A percentile compares a stretch with the other conserved stretches of the same genome.
phyloP scores from a whole-genome alignment of 1,139 yeast genomes.

The Debaryomycetaceae sp. region DNA sequence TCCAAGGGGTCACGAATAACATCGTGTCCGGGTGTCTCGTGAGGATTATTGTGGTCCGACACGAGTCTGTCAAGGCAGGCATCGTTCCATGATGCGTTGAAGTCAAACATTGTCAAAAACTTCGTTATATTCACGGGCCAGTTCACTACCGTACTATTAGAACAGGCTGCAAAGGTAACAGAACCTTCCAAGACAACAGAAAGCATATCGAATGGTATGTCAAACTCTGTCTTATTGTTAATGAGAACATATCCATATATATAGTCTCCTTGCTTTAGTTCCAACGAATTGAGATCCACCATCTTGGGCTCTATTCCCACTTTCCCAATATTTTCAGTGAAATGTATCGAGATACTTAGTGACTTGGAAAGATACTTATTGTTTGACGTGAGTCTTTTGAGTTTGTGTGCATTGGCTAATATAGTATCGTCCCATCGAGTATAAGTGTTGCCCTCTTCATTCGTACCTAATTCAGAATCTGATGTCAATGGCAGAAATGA shows the following conservation, averaged over 20 bases:
- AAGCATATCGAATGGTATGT: constrained; percentile 40
- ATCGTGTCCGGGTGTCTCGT: constrained; percentile 20
- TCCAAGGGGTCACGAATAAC: constrained; percentile 28
- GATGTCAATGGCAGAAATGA: background rate
- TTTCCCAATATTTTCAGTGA: constrained; percentile 35
- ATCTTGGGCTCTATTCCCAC: constrained; percentile 23
- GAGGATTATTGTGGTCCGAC: constrained; percentile 19
- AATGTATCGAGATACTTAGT: constrained; percentile 25
- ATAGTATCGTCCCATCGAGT: constrained; percentile 34
- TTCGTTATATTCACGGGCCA: constrained; percentile 17
- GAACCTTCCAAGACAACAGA: constrained; percentile 41
- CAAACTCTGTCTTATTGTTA: constrained; percentile 20
- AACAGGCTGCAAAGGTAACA: constrained; percentile 19
- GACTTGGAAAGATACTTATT: constrained; percentile 25
- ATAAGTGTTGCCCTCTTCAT: constrained; percentile 2
- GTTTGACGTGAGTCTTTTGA: constrained; percentile 30
- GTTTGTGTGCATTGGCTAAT: constrained; percentile 35
- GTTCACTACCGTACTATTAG: constrained; percentile 8
- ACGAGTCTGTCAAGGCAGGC: constrained; percentile 30
- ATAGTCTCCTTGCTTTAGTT: constrained; percentile 40
- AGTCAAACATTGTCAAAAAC: constrained; percentile 44
- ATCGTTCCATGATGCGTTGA: constrained; percentile 36
- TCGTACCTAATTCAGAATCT: constrained; percentile 9
- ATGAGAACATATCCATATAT: constrained; percentile 37
- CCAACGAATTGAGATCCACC: constrained; percentile 32